Conservation (phyloP, 495 filamentous ascomycete genomes). For the Tuber indicum region DNA sequence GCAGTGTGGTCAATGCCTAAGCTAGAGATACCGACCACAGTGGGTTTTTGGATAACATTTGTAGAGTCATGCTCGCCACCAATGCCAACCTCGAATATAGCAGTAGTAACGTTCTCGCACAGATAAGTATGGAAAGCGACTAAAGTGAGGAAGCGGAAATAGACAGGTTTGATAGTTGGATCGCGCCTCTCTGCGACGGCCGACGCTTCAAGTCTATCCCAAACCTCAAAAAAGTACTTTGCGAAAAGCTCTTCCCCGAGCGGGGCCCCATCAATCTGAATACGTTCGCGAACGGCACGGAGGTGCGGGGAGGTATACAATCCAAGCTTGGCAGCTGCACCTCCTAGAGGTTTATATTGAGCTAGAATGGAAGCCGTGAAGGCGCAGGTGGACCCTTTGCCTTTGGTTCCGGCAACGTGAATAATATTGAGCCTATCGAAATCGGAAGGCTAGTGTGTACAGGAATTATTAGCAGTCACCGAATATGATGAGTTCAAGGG, state of each 20-base stretch:
- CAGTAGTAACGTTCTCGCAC: conserved; percentile 68
- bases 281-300: conserved; percentile 56
- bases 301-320: conserved; percentile 65
- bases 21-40: conserved; percentile 68
- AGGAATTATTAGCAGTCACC: not conserved
- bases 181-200: conserved; percentile 47
- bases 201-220: conserved; percentile 50
- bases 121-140: conserved; percentile 86
- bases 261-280: conserved; percentile 53
- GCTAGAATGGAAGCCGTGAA: conserved; percentile 47
- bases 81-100: conserved; percentile 87
- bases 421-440: conserved; percentile 44
- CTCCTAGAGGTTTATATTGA: conserved; percentile 36
- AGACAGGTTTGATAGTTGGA: conserved; percentile 63
- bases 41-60: conserved; percentile 73
- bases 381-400: conserved; percentile 54
- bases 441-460: conserved; percentile 24
- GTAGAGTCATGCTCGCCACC: conserved; percentile 92
- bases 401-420: conserved; percentile 59
- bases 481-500: conserved; percentile 48
- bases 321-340: conserved; percentile 48
- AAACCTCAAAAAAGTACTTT: conserved; percentile 60
- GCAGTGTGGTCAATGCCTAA: conserved; percentile 84
- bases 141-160: conserved; percentile 83
- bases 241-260: conserved; percentile 53